These are phyloP conservation scores for Coccinonectria pachysandricola DNA, from an alignment of 2,329 filamentous ascomycete species.

Conservation along the genomic window DNA sequence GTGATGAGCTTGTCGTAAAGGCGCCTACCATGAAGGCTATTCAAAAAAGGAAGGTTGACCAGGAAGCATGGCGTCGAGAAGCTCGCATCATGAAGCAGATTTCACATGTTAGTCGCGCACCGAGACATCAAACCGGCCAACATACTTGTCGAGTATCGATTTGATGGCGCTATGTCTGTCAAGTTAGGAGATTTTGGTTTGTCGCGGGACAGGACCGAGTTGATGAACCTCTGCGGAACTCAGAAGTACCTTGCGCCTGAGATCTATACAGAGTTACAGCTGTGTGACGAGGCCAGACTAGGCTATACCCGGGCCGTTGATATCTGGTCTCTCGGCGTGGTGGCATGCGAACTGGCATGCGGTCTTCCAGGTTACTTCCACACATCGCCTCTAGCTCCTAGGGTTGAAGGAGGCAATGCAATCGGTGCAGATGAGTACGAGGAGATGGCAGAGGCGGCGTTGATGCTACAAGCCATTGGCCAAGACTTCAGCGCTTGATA, in stretches of 20 bases:
- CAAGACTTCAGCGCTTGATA: no score
- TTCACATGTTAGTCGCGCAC: slow-evolving; percentile 46
- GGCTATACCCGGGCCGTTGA: slow-evolving; percentile 78
- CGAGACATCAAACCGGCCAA: slow-evolving; percentile 92
- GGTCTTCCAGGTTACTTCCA: slow-evolving; percentile 8
- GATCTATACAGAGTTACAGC: slow-evolving; percentile 37
- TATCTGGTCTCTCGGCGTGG: slow-evolving; percentile 84
- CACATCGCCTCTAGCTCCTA: no score
- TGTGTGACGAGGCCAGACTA: no score
- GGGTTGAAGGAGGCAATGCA: no score
- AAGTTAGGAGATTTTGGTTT: slow-evolving; percentile 89
- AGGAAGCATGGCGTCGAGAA: slow-evolving; percentile 10
- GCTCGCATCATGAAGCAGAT: slow-evolving; percentile 12
- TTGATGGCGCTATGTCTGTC: slow-evolving; percentile 65
- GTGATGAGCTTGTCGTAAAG: slow-evolving; percentile 13
- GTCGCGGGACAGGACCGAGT: slow-evolving; percentile 87
- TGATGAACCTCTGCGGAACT: slow-evolving; percentile 79
- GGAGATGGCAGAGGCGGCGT: no score
- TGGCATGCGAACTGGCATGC: slow-evolving; percentile 25
- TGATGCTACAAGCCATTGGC: no score
- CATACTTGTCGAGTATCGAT: slow-evolving; percentile 58
- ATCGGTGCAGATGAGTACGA: no score
- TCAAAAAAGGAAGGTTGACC: neutral
- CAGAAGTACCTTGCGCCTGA: slow-evolving; percentile 85
- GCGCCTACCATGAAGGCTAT: slow-evolving; percentile 6